Base-by-base conservation (phyloP, 495 filamentous ascomycete species). In the Pyrenopolyporus hunteri region DNA sequence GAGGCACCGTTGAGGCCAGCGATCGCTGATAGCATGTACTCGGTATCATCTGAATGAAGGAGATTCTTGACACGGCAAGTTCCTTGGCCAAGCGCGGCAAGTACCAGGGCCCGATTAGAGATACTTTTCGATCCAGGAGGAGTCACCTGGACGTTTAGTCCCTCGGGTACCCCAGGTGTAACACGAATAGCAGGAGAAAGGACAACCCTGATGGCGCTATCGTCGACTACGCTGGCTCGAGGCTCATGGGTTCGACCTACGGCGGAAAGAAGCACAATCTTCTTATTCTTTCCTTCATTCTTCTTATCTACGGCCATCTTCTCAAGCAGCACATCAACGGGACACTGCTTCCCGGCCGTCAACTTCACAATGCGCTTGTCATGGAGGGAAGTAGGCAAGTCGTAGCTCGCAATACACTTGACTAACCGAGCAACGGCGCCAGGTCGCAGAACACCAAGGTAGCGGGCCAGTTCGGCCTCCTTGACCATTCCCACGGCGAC, bases 221-320 rank as follows among this genome's bases (percentile, higher is more conserved):
- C 96, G 4, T 91, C 82, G 22, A 98, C 94, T 6, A 91, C 84
- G 64, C 85, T 97, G 7, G 94, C 94, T 73, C 87, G 88, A 40
- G 82, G 89, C 73, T 98, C 94, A 61, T 92, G 75, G 8, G 92
- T 92, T 63, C 85, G 84, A 49, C 94, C 94, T 74, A 99, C 95
- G 8, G 89, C 88, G 0, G 92, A 91, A 16, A 99, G 84, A 5
- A 99, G 83, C n/a, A 97, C 94, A 50, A 98, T 87, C 76, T 95
- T 96, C 81, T 98, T 98, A 74, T 95, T 93, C 28, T 83, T 84
- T 1, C 94, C 94, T 26, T 96, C 89, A 51, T 98, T 98, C 83
- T 98, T 98, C 84, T 98, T 98, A 77, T 98, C 94, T 32, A 98
- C 86, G 2, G 87, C 92, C 94, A 98, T 98, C 71, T 95, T 93